Conservation (phyloP, 108 stramenopile genomes). For the Seminavis robusta region DNA sequence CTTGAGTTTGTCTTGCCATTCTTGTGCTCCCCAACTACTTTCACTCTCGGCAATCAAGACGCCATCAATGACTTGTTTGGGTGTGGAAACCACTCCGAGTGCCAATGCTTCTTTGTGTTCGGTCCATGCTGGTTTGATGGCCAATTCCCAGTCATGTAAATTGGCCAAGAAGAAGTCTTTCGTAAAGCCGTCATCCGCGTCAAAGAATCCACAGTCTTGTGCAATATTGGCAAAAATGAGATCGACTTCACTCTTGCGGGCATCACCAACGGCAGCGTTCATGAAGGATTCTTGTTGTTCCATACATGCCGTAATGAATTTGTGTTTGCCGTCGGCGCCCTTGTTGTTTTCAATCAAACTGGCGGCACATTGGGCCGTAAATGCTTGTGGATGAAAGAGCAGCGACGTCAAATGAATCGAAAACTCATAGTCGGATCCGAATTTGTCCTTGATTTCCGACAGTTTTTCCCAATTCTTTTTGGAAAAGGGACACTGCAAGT, state of each 20-base stretch:
- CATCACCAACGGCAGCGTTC: conserved; percentile 17
- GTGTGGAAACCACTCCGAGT: conserved; percentile 22
- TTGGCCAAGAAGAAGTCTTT: conserved; percentile 14
- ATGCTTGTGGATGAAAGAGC: conserved; percentile 41
- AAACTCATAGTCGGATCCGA: conserved; percentile 19
- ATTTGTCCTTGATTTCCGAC: conserved; percentile 10
- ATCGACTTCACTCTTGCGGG: conserved; percentile 22
- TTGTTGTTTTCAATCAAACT: conserved; percentile 20
- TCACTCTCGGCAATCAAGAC: conserved; percentile 24
- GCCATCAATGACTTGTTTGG: conserved; percentile 28
- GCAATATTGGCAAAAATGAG: conserved; percentile 29
- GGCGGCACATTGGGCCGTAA: conserved; percentile 34
- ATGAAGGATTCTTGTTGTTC: conserved; percentile 24
- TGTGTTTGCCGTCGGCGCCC: conserved; percentile 13
- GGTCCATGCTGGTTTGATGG: conserved; percentile 24
- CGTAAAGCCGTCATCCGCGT: conserved; percentile 16
- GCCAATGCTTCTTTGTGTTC: conserved; percentile 38
- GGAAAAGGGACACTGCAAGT: conserved; percentile 30
- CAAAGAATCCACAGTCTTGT: conserved; percentile 18
- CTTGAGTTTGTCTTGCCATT: conserved; percentile 20
- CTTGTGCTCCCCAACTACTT: conserved; percentile 32
- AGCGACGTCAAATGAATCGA: conserved; percentile 21
- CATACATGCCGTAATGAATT: conserved; percentile 28
- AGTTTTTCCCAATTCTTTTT: conserved; percentile 21
- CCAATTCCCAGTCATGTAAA: conserved; percentile 16